phyloP scores from a whole-genome alignment of 441 rosid genomes.

The Mallotus japonicus region DNA sequence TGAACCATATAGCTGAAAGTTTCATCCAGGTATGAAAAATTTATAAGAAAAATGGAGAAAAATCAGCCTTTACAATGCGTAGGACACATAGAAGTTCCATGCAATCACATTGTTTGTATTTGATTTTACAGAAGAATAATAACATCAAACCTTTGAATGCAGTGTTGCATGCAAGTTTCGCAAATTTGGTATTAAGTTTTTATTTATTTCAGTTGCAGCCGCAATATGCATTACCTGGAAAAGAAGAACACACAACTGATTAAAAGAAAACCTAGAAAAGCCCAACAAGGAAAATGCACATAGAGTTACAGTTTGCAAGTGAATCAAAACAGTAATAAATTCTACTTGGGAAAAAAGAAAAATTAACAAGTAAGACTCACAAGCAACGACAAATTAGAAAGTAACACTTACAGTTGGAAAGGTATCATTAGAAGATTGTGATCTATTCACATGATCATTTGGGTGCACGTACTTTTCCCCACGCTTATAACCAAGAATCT shows the following conservation, averaged over 20 bases:
- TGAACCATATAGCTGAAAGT: neutral
- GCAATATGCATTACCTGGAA: slow-evolving; percentile 95
- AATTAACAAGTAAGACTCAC: neutral
- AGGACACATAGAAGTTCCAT: neutral
- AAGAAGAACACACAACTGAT: slow-evolving; percentile 17
- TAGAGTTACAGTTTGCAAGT: neutral
- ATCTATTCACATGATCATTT: slow-evolving; percentile 93
- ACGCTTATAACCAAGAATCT: slow-evolving; percentile 85
- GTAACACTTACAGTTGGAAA: slow-evolving; percentile 76
- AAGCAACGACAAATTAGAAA: slow-evolving; percentile 2
- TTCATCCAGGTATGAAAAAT: neutral
- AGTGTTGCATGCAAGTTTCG: slow-evolving; percentile 62
- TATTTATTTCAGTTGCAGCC: slow-evolving; percentile 78
- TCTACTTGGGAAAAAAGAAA: neutral
- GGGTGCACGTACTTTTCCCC: slow-evolving; percentile 93
- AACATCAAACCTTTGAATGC: slow-evolving; percentile 62
- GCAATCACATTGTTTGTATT: neutral
- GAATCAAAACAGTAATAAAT: neutral
- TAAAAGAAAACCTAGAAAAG: neutral
- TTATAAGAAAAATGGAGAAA: neutral
- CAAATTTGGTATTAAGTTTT: slow-evolving; percentile 75
- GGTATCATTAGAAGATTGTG: slow-evolving; percentile 93
- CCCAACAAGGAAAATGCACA: slow-evolving; percentile 2
- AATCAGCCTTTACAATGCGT: neutral
- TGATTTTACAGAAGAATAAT: slow-evolving; percentile 5